Base-by-base conservation (phyloP, 805 yeast genomes). In the Wickerhamomyces bisporus region DNA sequence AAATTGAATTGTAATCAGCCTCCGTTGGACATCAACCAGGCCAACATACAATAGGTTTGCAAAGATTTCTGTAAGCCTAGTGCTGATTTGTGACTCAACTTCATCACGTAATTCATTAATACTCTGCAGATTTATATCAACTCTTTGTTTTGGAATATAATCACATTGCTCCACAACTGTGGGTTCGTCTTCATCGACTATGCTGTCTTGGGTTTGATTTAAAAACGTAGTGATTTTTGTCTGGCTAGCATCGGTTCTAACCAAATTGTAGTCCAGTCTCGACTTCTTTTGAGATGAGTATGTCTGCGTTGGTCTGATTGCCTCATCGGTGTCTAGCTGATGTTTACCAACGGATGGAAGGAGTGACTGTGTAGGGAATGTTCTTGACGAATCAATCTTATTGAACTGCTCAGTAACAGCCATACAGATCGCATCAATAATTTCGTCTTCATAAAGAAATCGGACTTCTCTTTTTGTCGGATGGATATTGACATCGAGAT, bases 391-490 rank as follows among this genome's bases (percentile, higher is more conserved):
- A 47, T 87, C 96, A 6, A 77, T 68, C 3, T 65, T 64, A 2
- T 75, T 62, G 21, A 93, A 64, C 3, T 64, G 55, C 4, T 58
- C 63, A 39, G 77, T 80, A 1, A 88, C 53, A 5, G 58, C 49
- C 0, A 60, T 57, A 24, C 81, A 68, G 2, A 89, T 67, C 26
- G 53, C 49, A 28, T 80, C 87, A 10, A 86, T 73, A 16, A 93
- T 87, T 53, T 89, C 97, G 32, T 83, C 93, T 50, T 93, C 97
- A 56, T 78, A 61, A 26, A 93, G 62, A 55, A 93, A 88, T 30
- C 94, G 59, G 3, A 93, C 97, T 51, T 91, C 97, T 41, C 91
- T 71, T 50, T 93, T 93, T 0, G 98, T 91, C 0, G 98, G 98
- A 55, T 93, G 98, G 12, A 93, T 81, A 55, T 93, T 93, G 13